Percentiles rank a stretch among this genome's conserved stretches.
Evolutionary conservation across 441 rosid species (phyloP).

Genomic region (Populus hybrid): DNA sequence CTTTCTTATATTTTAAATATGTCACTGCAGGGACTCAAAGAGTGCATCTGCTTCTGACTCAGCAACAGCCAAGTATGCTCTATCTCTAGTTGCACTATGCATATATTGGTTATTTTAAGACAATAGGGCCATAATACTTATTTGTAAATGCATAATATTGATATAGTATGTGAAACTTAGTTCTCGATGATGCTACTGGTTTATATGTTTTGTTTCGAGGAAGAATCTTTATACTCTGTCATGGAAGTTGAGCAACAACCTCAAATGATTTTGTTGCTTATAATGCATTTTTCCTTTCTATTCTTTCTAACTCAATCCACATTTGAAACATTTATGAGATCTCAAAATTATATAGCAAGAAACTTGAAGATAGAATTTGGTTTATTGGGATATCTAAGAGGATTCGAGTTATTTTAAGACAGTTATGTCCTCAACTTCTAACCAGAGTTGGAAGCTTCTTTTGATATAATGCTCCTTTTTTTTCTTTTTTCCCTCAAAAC

Average conservation of each 20-base stretch:
- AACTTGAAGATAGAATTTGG: not conserved
- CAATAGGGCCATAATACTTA: not conserved
- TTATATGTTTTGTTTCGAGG: not conserved
- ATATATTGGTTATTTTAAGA: not conserved
- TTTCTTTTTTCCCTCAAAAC: too few species aligned
- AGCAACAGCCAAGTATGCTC: slow-evolving; percentile 37
- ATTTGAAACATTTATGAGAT: not conserved
- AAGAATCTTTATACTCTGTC: not conserved
- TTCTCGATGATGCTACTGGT: not conserved
- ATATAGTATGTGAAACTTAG: not conserved
- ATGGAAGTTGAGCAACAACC: not conserved
- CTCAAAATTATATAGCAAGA: not conserved
- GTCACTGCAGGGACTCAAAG: slow-evolving; percentile 32
- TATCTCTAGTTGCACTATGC: slow-evolving; percentile 11
- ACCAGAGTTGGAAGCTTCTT: not conserved
- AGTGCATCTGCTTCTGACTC: slow-evolving; percentile 37
- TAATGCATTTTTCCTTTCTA: not conserved
- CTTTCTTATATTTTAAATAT: slow-evolving; percentile 6
- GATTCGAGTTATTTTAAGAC: not conserved
- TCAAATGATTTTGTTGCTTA: not conserved
- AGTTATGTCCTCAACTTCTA: not conserved
- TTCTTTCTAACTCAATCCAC: not conserved
- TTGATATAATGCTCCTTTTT: too few species aligned
- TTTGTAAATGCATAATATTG: not conserved
- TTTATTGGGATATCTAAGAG: not conserved